Evolutionary conservation across 1,139 yeast species (phyloP), one percentile per base, ranked within the genome.

Genomic region (Yamadazyma epiphylla): DNA sequence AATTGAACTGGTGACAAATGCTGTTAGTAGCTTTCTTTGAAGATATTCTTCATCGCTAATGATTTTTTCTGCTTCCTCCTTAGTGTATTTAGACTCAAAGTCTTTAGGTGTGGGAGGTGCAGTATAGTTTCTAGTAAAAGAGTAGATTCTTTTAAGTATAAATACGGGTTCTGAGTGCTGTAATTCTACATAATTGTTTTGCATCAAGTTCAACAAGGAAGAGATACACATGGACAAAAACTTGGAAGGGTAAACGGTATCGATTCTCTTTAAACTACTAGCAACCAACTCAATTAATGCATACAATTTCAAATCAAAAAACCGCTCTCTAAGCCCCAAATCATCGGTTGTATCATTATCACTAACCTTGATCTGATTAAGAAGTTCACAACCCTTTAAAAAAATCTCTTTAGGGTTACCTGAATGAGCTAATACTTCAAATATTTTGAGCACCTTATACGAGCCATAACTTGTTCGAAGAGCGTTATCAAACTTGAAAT

Each of bases 351-450:
- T 43, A 9, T 34, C 39, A 21, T 45, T 46, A 13, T 55, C 58
- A 13, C 35, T 28, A 5, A 47, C 27, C 16, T 42, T 48, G 9
- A 46, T 42, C 1, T 56, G 41, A 5, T 69, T 48, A 16, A 85
- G 49, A 22, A 81, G 46, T 48, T 87, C 95, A 49, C 84, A 77
- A 11, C 75, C 59, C 41, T 82, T 79, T 35, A 88, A 55, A 30
- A 85, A 73, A 36, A 87, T 56, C 55, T 87, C 96, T 48, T 86
- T 86, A 9, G 89, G 78, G 48, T 84, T 86, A 6, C 95, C 96
- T 34, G 68, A 45, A 28, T 56, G 57, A 0, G 89, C 78, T 37
- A 88, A 61, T 14, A 72, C 53, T 36, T 73, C 74, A 49, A 82
- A 81, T 6, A 81, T 58, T 38, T 66, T 66, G 46, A 78, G 49